Conservation (phyloP, 345 rosid species). For the Ailanthus altissimus region DNA sequence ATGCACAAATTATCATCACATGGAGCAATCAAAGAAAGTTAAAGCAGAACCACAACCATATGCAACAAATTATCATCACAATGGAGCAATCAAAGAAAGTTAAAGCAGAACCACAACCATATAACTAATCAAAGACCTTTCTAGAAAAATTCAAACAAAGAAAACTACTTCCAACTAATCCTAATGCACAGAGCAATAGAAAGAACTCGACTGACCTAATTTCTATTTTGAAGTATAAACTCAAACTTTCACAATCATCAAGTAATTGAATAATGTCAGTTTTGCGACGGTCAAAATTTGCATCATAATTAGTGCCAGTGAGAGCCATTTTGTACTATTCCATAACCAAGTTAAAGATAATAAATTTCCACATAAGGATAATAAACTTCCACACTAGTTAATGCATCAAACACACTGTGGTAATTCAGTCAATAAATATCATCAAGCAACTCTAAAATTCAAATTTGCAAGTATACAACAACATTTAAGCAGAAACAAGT, state of each 20-base stretch:
- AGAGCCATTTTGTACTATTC: not conserved
- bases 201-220: too few species aligned
- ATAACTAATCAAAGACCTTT: not conserved
- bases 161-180: not conserved
- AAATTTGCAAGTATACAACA: not conserved
- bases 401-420: not conserved
- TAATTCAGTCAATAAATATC: not conserved
- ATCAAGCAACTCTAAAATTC: not conserved
- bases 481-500: slow-evolving; percentile 6
- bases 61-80: too few species aligned
- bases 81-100: slow-evolving; percentile 16
- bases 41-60: not conserved
- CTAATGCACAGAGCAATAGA: too few species aligned
- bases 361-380: not conserved
- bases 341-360: too few species aligned
- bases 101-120: not conserved
- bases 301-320: not conserved
- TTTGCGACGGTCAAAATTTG: not conserved
- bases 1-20: too few species aligned
- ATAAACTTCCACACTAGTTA: not conserved
- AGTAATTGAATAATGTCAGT: not conserved
- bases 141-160: not conserved
- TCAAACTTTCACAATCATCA: not conserved
- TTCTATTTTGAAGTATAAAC: too few species aligned
- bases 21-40: slow-evolving; percentile 16